Evolutionary conservation across 208 protist species (phyloP).

Genomic region (Leishmania aethiopica): DNA sequence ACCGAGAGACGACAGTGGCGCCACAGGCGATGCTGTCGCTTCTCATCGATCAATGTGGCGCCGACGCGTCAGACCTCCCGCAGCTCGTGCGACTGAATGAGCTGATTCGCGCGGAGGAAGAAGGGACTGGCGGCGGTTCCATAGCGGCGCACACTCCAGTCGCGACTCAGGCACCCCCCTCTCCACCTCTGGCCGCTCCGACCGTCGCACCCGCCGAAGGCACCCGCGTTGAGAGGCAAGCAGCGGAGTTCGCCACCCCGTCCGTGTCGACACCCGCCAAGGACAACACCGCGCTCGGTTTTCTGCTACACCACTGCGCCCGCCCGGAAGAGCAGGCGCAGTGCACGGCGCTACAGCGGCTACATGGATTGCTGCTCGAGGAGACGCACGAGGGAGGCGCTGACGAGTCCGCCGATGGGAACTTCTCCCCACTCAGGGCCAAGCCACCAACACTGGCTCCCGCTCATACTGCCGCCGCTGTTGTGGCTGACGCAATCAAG

Average conservation of each 20-base stretch:
- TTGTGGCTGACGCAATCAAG: not conserved
- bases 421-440: not conserved
- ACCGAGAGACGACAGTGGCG: not conserved
- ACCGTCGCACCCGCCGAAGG: not conserved
- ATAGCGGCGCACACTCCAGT: not conserved
- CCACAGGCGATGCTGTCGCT: constrained; percentile 16
- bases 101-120: constrained; percentile 22
- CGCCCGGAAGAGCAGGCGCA: constrained; percentile 13
- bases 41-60: constrained; percentile 23
- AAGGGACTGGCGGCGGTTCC: not conserved
- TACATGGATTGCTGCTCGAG: constrained; percentile 13
- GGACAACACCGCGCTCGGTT: constrained; percentile 14
- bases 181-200: not conserved
- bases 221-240: not conserved
- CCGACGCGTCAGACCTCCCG: constrained; percentile 21
- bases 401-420: not conserved
- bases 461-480: not conserved
- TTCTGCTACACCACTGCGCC: constrained; percentile 20
- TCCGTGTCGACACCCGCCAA: not conserved
- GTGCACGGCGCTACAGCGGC: constrained; percentile 21
- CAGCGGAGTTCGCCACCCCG: not conserved
- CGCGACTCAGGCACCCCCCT: not conserved
- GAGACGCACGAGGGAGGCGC: not conserved
- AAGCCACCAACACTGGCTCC: not conserved
- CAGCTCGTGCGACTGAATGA: constrained; percentile 16